Base-by-base conservation (phyloP, 352 stramenopile species). In the Thraustochytrium sp. region DNA sequence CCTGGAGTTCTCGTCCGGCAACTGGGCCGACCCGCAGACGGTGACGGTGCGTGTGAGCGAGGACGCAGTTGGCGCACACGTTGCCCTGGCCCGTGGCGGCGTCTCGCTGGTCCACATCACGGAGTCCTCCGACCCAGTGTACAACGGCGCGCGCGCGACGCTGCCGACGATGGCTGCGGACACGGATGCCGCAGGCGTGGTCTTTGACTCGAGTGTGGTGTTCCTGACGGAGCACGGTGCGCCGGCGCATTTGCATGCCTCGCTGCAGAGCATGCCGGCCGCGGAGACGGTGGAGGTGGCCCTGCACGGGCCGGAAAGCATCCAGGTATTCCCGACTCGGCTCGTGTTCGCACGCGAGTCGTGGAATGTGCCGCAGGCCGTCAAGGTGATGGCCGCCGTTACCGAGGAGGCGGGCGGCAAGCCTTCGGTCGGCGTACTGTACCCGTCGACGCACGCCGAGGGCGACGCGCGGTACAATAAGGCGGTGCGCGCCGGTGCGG, bases 101-200 rank as follows among this genome's bases (percentile, higher is more conserved):
- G 63, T 36, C 11, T 59, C 29, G 62, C 5, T 76, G 4, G 42
- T 31, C 1, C 63, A 76, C 18, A 3, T 76, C 0, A 29, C 2
- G 26, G 72, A 82, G 72, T 77, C 49, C 26, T 31, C 44, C 13
- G 72, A 82, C 34, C 72, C 72, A 37, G 31, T 48, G 0, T 82
- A 82, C 54, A 72, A 72, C 26, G 59, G 40, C 2, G 31, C 46
- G 40, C 59, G 59, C 21, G 36, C 0, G 26, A 31, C 13, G 0
- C 36, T 72, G 23, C 59, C 59, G 23, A 46, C 46, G 9, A 13
- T 49, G 9, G 40, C 46, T 16, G 59, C 16, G 9, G 36, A 72
- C 8, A 26, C 9, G 26, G 59, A 2, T 4, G 36, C 26, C 31
- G 21, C 59, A 18, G 59, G 59, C 16, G 59, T 72, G 21, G 18